phyloP scores from a whole-genome alignment of 129 eudicot genomes.

The Centaurea solstitialis region DNA sequence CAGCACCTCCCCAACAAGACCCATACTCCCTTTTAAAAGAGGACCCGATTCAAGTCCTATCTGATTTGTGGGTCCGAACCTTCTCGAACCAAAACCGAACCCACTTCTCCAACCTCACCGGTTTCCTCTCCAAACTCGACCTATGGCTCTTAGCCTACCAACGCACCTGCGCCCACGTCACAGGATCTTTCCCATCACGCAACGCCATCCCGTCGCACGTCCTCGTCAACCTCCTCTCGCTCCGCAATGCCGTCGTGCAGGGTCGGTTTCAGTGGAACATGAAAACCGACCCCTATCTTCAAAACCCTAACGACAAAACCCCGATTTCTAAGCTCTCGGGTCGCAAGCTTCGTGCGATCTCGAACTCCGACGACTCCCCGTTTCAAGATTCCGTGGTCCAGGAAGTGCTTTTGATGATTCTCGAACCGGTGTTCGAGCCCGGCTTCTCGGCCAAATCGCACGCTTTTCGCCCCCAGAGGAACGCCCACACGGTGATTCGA shows the following conservation, averaged over 20 bases:
- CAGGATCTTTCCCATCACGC: constrained; percentile 74
- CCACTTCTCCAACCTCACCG: constrained; percentile 64
- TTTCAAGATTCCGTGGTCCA: constrained; percentile 91
- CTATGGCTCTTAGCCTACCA: constrained; percentile 96
- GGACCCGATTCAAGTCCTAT: constrained; percentile 77
- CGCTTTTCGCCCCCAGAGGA: constrained; percentile 84
- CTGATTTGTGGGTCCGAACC: constrained; percentile 78
- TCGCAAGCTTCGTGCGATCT: constrained; percentile 41
- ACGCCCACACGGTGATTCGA: constrained; percentile 77
- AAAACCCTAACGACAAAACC: constrained; percentile 60
- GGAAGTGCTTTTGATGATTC: constrained; percentile 71
- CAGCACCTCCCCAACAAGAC: constrained; percentile 43
- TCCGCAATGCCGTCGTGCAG: constrained; percentile 66
- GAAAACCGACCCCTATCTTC: constrained; percentile 46
- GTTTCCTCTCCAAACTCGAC: constrained; percentile 79
- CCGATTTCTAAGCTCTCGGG: constrained; percentile 50
- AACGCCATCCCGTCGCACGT: constrained; percentile 55
- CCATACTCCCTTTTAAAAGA: constrained; percentile 64
- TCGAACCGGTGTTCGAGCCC: constrained; percentile 88
- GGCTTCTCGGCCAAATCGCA: constrained; percentile 73
- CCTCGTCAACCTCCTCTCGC: constrained; percentile 56
- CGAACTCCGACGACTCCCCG: constrained; percentile 41
- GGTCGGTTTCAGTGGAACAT: constrained; percentile 65
- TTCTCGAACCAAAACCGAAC: constrained; percentile 45
- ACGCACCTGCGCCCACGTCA: constrained; percentile 85